phyloP scores from a whole-genome alignment of 345 rosid species.

The Leavenworthia alabamica region DNA sequence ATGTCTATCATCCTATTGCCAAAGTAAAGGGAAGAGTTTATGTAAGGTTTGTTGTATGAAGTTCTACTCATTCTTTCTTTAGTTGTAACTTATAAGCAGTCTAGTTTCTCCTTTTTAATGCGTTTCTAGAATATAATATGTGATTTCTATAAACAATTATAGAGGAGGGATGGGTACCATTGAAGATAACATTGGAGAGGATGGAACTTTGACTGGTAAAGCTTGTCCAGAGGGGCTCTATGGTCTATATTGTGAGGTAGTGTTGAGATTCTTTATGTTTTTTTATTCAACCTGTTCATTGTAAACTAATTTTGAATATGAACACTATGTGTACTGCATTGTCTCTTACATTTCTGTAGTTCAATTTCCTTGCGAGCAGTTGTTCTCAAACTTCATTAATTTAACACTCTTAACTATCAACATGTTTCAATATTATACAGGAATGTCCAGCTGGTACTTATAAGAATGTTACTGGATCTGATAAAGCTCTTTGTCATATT shows the following conservation, averaged over 20 bases:
- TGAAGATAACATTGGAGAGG: constrained; percentile 57
- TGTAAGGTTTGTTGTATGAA: constrained; percentile 49
- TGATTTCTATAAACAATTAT: constrained; percentile 14
- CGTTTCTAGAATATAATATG: neutral
- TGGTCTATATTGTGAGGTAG: constrained; percentile 84
- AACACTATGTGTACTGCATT: too few relatives aligned
- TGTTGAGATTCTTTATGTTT: neutral
- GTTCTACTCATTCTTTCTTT: neutral
- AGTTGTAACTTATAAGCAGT: neutral
- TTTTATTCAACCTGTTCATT: neutral
- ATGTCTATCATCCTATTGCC: constrained; percentile 70
- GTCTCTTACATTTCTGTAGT: too few relatives aligned
- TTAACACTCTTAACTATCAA: constrained; percentile 1
- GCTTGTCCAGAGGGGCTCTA: constrained; percentile 82
- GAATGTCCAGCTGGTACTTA: constrained; percentile 94
- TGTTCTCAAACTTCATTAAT: neutral
- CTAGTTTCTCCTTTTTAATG: constrained; percentile 5
- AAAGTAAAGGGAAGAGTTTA: constrained; percentile 68
- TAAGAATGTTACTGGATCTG: constrained; percentile 77
- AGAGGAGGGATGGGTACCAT: constrained; percentile 78
- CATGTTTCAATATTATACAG: constrained; percentile 35
- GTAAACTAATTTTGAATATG: neutral
- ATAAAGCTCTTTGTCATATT: constrained; percentile 49
- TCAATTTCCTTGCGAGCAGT: too few relatives aligned
- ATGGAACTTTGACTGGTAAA: constrained; percentile 80